Evolutionary conservation across 495 filamentous ascomycete genomes (phyloP), one percentile per base, ranked within the genome.

Genomic region (Xylaria nigripes): DNA sequence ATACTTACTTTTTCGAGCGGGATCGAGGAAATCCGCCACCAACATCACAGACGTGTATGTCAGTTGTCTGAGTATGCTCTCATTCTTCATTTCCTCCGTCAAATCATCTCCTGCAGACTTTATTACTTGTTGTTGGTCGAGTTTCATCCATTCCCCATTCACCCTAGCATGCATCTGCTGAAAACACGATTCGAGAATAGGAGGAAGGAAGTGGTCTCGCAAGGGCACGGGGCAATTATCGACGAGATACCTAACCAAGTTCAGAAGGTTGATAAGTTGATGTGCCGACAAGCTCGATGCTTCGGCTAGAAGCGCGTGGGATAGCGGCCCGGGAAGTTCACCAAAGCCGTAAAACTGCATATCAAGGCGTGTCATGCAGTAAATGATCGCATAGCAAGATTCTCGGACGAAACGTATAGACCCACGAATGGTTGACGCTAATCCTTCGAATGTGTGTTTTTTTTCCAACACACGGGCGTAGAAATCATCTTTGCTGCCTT

Each of bases 21-120:
- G 87, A 64, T 96, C 91, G 9, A 96, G 76, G 50, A 97, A 78
- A 51, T 86, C 86, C 22, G 90, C 86, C 41, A 95, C 87, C 77
- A 96, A 86, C 55, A 91, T 84, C 12, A 95, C 89, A 6, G 92
- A 87, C 32, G 89, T 87, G 65, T 91, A 89, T 0, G 93, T 96
- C 45, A 97, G 75, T 54, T 95, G 89, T n/a, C 93, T 82, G 29
- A 99, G 75, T 23, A 97, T 93, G 67, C 92, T 96, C 65, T 99
- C 93, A 18, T 88, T 85, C 70, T 95, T 95, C 93, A 99, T 99
- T 73, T 99, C 94, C 58, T 95, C 87, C 1, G 86, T 85, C 32
- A 99, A 73, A 41, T 83, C 82, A 16, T 85, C 81, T 0, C 78
- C 77, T 9, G 81, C 81, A 25, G 81, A 74, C 19, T 71, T 67